Evolutionary conservation across 352 stramenopile genomes (phyloP).

Genomic region (Peronospora farinosa): DNA sequence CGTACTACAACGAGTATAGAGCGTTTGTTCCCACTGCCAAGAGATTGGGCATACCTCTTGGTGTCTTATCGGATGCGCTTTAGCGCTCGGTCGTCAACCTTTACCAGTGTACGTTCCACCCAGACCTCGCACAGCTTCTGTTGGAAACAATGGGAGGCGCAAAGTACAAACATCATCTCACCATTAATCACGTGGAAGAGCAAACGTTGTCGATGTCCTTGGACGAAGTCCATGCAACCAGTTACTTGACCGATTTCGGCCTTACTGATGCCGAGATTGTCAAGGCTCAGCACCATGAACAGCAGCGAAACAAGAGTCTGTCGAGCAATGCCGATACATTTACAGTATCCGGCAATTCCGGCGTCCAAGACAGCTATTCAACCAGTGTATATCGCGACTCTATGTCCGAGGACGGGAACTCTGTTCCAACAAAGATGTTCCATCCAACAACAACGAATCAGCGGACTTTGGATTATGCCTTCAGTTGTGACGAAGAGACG

Average conservation of each 20-base stretch:
- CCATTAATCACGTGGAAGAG: conserved; percentile 68
- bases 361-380: conserved; percentile 44
- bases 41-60: conserved; percentile 53
- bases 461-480: conserved; percentile 68
- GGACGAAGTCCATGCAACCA: conserved; percentile 53
- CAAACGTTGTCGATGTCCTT: conserved; percentile 72
- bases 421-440: conserved; percentile 32
- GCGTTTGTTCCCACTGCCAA: conserved; percentile 50
- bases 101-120: conserved; percentile 74
- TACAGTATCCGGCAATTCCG: conserved; percentile 5
- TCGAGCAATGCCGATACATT: conserved; percentile 9
- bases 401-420: conserved; percentile 42
- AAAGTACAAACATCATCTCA: conserved; percentile 45
- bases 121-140: conserved; percentile 61
- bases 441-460: conserved; percentile 26
- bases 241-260: conserved; percentile 44
- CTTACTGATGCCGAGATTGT: conserved; percentile 42
- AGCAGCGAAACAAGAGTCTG: conserved; percentile 25
- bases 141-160: conserved; percentile 46
- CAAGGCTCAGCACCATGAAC: conserved; percentile 28
- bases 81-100: conserved; percentile 71
- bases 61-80: conserved; percentile 63
- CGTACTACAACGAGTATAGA: conserved; percentile 73
- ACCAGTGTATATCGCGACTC: conserved; percentile 61
- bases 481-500: conserved; percentile 81